phyloP scores from a whole-genome alignment of 768 basidiomycete species.

The Lactifluus volemus region DNA sequence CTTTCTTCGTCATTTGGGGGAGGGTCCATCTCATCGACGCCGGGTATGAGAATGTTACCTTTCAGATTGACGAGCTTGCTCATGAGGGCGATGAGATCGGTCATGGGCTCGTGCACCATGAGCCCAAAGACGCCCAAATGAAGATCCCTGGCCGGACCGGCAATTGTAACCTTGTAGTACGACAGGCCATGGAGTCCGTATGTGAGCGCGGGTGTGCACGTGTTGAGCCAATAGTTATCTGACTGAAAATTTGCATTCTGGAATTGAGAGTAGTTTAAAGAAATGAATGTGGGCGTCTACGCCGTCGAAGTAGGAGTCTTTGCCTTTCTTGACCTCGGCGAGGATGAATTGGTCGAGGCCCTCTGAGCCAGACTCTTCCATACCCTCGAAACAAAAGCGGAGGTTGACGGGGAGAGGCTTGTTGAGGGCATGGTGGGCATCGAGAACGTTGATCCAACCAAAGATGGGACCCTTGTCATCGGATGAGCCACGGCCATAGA shows the following conservation, averaged over 20 bases:
- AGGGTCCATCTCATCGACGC: slow-evolving; percentile 78
- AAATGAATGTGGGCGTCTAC: slow-evolving; percentile 48
- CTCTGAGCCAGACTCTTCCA: slow-evolving; percentile 93
- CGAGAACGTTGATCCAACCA: slow-evolving; percentile 85
- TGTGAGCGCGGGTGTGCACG: slow-evolving; percentile 69
- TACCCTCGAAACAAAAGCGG: slow-evolving; percentile 89
- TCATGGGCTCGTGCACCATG: slow-evolving; percentile 88
- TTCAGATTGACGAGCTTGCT: slow-evolving; percentile 70
- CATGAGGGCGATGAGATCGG: slow-evolving; percentile 78
- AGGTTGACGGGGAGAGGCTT: slow-evolving; percentile 82
- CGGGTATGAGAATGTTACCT: slow-evolving; percentile 84
- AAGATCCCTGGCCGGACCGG: slow-evolving; percentile 79
- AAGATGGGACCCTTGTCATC: slow-evolving; percentile 90
- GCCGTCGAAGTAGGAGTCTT: slow-evolving; percentile 69
- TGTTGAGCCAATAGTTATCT: slow-evolving; percentile 93
- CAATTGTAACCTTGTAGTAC: slow-evolving; percentile 76
- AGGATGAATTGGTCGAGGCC: slow-evolving; percentile 84
- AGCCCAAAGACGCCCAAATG: slow-evolving; percentile 87
- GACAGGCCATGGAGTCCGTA: slow-evolving; percentile 84
- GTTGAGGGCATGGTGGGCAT: slow-evolving; percentile 64
- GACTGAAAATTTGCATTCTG: too few relatives aligned
- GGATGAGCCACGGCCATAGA: slow-evolving; percentile 81
- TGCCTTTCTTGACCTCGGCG: slow-evolving; percentile 58
- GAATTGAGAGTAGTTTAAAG: not conserved
- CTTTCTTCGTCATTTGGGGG: slow-evolving; percentile 67